Conservation (phyloP, 78 protist genomes). For the Anaeramoeba ignava region DNA sequence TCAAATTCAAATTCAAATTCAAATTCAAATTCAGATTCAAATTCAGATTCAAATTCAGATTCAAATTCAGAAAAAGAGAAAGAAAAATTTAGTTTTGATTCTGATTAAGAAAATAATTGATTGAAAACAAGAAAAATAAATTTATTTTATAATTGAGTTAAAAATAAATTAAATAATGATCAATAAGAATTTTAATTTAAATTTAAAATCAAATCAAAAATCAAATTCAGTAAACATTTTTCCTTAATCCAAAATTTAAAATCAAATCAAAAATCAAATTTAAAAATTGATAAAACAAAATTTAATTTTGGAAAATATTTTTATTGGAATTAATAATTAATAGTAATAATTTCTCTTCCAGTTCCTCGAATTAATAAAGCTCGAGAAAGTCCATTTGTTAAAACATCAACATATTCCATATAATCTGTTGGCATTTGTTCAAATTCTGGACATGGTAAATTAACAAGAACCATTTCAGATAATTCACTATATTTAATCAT, state of each 20-base stretch:
- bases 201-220: neutral
- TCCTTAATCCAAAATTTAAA: neutral
- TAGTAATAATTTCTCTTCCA: slow-evolving; percentile 7
- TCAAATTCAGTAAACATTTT: neutral
- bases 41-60: no score
- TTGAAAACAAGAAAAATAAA: neutral
- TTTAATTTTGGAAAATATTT: neutral
- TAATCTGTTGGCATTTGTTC: no score
- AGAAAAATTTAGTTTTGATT: no score
- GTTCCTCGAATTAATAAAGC: neutral
- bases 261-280: neutral
- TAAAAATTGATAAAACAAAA: neutral
- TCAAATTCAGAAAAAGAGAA: no score
- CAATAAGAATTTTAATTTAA: neutral
- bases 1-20: no score
- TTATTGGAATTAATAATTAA: neutral
- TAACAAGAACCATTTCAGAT: no score
- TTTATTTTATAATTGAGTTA: neutral
- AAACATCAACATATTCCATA: slow-evolving; percentile 1
- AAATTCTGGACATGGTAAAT: no score
- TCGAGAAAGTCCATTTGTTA: slow-evolving; percentile 9
- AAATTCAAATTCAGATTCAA: no score
- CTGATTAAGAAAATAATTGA: no score
- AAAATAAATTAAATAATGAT: neutral
- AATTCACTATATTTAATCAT: no score